These are phyloP conservation scores for Talaromyces sp. DNA, from an alignment of 2,329 filamentous ascomycete species.

Conservation along the genomic window DNA sequence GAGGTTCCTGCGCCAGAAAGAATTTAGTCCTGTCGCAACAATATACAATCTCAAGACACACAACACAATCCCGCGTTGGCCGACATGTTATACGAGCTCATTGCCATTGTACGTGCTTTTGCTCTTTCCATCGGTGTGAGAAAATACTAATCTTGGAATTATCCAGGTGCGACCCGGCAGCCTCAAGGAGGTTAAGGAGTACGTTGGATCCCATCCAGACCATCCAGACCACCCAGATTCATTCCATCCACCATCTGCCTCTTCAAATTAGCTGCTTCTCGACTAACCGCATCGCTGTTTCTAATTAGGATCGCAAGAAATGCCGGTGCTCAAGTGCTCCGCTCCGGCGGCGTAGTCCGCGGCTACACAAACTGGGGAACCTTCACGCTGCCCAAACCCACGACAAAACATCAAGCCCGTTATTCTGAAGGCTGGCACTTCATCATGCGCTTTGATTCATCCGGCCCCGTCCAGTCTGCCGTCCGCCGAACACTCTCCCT, in stretches of 20 bases:
- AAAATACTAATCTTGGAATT: slow-evolving; percentile 3
- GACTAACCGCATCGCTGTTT: neutral
- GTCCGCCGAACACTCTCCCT: slow-evolving; percentile 72
- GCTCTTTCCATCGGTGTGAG: neutral
- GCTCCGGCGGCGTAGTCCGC: slow-evolving; percentile 81
- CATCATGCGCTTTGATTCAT: slow-evolving; percentile 91
- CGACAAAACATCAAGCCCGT: slow-evolving; percentile 74
- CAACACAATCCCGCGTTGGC: slow-evolving; percentile 10
- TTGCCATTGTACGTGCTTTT: slow-evolving; percentile 73
- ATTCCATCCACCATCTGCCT: slow-evolving; percentile 1
- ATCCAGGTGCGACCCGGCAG: slow-evolving; percentile 83
- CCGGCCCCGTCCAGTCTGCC: slow-evolving; percentile 66
- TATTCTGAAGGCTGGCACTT: slow-evolving; percentile 93
- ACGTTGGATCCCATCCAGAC: slow-evolving; percentile 34
- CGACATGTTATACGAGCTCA: slow-evolving; percentile 92
- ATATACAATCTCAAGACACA: neutral
- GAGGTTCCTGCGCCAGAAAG: neutral
- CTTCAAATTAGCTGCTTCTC: neutral
- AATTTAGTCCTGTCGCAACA: neutral
- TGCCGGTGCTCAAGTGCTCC: slow-evolving; percentile 76
- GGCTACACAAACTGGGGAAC: slow-evolving; percentile 94
- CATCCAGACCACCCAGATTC: neutral
- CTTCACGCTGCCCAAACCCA: slow-evolving; percentile 77
- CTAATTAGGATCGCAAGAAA: slow-evolving; percentile 73
- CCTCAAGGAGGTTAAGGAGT: slow-evolving; percentile 93